Evolutionary conservation across 805 yeast species (phyloP).

Genomic region (Barnettozyma botsteinii): DNA sequence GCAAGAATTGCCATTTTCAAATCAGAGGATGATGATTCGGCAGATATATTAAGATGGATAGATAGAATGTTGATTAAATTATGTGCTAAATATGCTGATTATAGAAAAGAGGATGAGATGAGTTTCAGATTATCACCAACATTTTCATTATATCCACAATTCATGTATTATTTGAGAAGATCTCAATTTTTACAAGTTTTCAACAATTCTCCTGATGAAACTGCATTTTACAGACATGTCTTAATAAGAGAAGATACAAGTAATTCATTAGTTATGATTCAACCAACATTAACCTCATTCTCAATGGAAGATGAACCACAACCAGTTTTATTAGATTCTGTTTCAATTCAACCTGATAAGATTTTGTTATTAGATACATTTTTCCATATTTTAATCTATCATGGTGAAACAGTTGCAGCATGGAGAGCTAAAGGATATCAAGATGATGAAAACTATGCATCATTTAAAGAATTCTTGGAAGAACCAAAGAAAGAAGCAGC

Average conservation of each 20-base stretch:
- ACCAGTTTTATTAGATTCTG: conserved; percentile 90
- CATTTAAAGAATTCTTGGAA: conserved; percentile 79
- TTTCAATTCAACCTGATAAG: conserved; percentile 83
- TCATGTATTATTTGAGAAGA: conserved; percentile 90
- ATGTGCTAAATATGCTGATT: conserved; percentile 91
- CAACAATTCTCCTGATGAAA: conserved; percentile 98
- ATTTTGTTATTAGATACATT: conserved; percentile 89
- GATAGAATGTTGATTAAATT: conserved; percentile 86
- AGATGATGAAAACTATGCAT: conserved; percentile 82
- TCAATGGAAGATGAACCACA: conserved; percentile 79
- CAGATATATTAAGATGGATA: conserved; percentile 90
- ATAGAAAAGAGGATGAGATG: conserved; percentile 75
- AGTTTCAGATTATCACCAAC: conserved; percentile 80
- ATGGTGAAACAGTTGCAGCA: conserved; percentile 89
- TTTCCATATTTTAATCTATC: conserved; percentile 93
- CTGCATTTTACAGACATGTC: conserved; percentile 93
- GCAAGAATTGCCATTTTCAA: conserved; percentile 87
- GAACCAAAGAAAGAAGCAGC: conserved; percentile 93
- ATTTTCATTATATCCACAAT: conserved; percentile 89
- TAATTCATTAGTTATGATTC: conserved; percentile 93
- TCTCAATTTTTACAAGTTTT: conserved; percentile 94
- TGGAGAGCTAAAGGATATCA: conserved; percentile 97
- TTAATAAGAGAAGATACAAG: conserved; percentile 87
- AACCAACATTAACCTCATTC: conserved; percentile 89
- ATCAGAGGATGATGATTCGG: conserved; percentile 77